Base-by-base conservation (phyloP, 148 eudicot genomes). In the Gaultheria prostrata region DNA sequence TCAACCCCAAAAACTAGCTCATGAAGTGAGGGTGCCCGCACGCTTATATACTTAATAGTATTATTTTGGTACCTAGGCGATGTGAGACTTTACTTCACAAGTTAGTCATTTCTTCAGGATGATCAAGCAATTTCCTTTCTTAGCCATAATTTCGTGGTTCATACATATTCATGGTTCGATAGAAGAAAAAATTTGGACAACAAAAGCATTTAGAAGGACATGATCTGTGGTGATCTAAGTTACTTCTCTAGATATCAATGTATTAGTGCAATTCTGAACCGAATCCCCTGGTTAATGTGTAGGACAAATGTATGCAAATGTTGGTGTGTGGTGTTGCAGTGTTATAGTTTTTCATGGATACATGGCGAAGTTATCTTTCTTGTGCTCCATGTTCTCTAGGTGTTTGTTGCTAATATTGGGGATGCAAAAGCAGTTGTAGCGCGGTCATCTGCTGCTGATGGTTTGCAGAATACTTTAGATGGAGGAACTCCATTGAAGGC, bases 381-480 rank as follows among this genome's bases (percentile, higher is more conserved):
- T 63, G 78, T 81, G 20, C 65, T 30, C 54, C 51, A 20, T 85
- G 69, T 86, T 33, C 14, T 71, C 13, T 69, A 95, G 98, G 95
- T 95, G 80, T 94, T 95, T 89, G 93, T 93, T 70, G 97, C 98
- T 79, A 95, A 95, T 83, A 88, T 95, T 90, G 98, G 98, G 72
- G 98, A 95, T 90, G 98, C 98, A 84, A 95, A 93, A 87, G 98
- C 98, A 56, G 94, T 95, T 84, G 91, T 93, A 75, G 98, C 94
- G 26, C 87, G 98, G 56, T 89, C 94, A 82, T 76, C 86, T 67
- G 57, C 81, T 39, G 82, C 84, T 53, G 91, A 87, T 69, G 88
- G 83, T 82, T 80, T 76, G 24, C 80, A 82, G 82, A 89, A 88
- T 86, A 43, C 49, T 72, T 85, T 86, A 65, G 86, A 75, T 79